A percentile compares a stretch with the other conserved stretches of the same genome.
Conservation (phyloP, 2,329 filamentous ascomycete genomes). For the Graphilbum sp. region DNA sequence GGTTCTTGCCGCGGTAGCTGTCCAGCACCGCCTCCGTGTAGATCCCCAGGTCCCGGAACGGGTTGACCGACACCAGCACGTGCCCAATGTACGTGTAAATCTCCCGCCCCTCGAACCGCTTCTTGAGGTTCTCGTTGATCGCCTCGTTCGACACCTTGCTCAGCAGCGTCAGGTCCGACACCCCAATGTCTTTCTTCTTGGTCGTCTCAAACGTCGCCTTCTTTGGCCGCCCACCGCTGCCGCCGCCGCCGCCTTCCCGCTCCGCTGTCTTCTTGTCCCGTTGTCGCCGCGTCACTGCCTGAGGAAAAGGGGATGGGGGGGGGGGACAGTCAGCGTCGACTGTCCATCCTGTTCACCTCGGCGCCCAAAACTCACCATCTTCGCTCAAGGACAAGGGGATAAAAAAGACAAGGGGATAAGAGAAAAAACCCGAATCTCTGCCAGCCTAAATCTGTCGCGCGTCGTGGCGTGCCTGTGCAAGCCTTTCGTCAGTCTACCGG, state of each 20-base stretch:
- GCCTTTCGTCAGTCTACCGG: too few relatives aligned
- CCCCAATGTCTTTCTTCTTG: constrained; percentile 99
- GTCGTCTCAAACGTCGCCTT: constrained; percentile 91
- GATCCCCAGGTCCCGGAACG: constrained; percentile 92
- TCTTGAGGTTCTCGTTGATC: constrained; percentile 98
- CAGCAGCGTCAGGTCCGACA: constrained; percentile 91
- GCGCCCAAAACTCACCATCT: too few relatives aligned
- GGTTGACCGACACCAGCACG: constrained; percentile 97
- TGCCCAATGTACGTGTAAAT: constrained; percentile 99
- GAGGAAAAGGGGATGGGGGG: not conserved
- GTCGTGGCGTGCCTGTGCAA: not conserved
- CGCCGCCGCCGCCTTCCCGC: constrained; percentile 20
- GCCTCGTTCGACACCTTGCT: constrained; percentile 98
- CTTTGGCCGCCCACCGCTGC: constrained; percentile 50
- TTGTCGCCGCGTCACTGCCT: constrained; percentile 33
- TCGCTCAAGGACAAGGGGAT: too few relatives aligned
- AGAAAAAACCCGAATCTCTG: too few relatives aligned
- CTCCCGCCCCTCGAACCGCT: constrained; percentile 91
- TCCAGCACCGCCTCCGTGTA: constrained; percentile 91
- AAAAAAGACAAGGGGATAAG: too few relatives aligned
- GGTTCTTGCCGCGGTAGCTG: constrained; percentile 92
- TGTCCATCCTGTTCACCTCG: too few relatives aligned
- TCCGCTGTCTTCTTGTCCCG: constrained; percentile 28
- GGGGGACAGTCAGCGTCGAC: not conserved
- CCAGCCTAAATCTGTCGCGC: too few relatives aligned